Conservation (phyloP, 495 filamentous ascomycete species). For the Aspergillus heteromorphus region DNA sequence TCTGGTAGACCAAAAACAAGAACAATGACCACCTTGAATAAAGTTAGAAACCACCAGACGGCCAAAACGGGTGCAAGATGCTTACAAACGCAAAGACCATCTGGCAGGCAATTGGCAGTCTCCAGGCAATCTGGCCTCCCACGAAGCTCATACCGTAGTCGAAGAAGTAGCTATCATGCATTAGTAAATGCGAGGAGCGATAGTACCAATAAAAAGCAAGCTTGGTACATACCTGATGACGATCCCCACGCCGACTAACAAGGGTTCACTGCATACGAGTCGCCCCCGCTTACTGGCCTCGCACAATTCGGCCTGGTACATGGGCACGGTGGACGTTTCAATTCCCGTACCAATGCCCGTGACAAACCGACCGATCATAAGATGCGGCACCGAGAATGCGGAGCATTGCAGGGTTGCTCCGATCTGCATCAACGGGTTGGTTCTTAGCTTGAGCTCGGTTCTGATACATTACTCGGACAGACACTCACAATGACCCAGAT, state of each 20-base stretch:
- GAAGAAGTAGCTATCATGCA: slow-evolving; percentile 36
- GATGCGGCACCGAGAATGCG: slow-evolving; percentile 36
- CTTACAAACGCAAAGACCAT: slow-evolving; percentile 35
- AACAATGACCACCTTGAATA: slow-evolving; percentile 27
- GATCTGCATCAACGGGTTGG: slow-evolving; percentile 9
- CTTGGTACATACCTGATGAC: slow-evolving; percentile 24
- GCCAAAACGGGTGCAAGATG: slow-evolving; percentile 13
- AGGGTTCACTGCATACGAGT: slow-evolving; percentile 41
- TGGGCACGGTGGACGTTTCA: slow-evolving; percentile 43
- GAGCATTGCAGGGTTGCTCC: slow-evolving; percentile 43
- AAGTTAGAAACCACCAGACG: background rate
- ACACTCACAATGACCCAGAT: slow-evolving; percentile 26
- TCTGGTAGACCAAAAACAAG: slow-evolving; percentile 40
- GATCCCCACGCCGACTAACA: slow-evolving; percentile 37
- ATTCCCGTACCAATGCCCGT: slow-evolving; percentile 49
- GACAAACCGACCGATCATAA: slow-evolving; percentile 46
- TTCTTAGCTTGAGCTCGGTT: background rate
- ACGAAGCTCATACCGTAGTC: slow-evolving; percentile 43
- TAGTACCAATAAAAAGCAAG: background rate
- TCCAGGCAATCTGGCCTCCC: slow-evolving; percentile 38
- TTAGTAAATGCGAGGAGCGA: background rate
- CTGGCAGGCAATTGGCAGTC: slow-evolving; percentile 44
- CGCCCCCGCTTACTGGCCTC: slow-evolving; percentile 38
- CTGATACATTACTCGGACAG: too few species aligned
- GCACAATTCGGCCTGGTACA: slow-evolving; percentile 47